Evolutionary conservation across 495 filamentous ascomycete species (phyloP).

Genomic region (Penicillium nucicola): DNA sequence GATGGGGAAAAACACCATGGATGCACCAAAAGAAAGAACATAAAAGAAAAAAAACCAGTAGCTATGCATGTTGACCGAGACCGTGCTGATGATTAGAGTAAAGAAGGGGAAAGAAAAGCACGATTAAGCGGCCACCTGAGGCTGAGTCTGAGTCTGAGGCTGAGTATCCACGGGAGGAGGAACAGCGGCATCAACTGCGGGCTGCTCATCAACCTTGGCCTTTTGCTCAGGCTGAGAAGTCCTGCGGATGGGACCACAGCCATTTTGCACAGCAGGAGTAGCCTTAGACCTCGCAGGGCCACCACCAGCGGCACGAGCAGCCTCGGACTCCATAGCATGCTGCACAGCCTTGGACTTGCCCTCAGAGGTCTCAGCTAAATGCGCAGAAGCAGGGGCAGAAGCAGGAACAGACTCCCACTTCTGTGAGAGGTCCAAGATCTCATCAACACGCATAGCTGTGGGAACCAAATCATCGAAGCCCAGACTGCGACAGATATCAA

Average conservation of each 20-base stretch:
- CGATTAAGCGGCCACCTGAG: constrained; percentile 24
- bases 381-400: not conserved
- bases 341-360: constrained; percentile 44
- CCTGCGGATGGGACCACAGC: constrained; percentile 40
- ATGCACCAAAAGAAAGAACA: constrained; percentile 12
- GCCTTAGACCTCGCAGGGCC: constrained; percentile 30
- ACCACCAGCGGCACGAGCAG: constrained; percentile 43
- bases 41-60: constrained; percentile 9
- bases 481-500: constrained; percentile 58
- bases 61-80: constrained; percentile 20
- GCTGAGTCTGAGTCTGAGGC: constrained; percentile 15
- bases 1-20: not conserved
- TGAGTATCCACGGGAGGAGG: constrained; percentile 17
- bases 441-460: constrained; percentile 59
- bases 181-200: constrained; percentile 18
- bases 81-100: not conserved
- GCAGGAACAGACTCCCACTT: constrained; percentile 31
- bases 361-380: constrained; percentile 4
- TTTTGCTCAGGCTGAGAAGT: constrained; percentile 31
- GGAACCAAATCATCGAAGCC: constrained; percentile 57
- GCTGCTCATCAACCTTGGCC: constrained; percentile 14
- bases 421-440: constrained; percentile 54
- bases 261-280: constrained; percentile 16
- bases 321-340: constrained; percentile 49
- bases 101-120: constrained; percentile 1